phyloP scores from a whole-genome alignment of 352 stramenopile genomes.

The Achlya hypogyna region DNA sequence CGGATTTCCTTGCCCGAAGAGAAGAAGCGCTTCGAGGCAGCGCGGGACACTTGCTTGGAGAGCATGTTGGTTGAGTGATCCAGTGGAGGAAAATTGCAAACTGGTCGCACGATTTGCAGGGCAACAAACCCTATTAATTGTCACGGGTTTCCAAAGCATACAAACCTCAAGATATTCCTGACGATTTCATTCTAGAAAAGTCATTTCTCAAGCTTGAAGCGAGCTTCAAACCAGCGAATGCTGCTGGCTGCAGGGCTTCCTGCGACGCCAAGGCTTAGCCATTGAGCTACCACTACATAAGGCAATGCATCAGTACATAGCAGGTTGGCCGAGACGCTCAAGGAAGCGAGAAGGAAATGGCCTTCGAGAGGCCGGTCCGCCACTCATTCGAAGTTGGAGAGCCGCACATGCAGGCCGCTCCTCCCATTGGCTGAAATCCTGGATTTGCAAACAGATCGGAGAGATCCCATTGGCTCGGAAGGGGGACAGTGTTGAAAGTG shows the following conservation, averaged over 20 bases:
- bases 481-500: background rate
- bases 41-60: constrained; percentile 23
- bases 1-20: constrained; percentile 97
- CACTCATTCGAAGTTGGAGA: background rate
- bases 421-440: background rate
- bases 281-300: too few species aligned
- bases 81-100: constrained; percentile 20
- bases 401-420: background rate
- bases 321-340: background rate
- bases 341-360: background rate
- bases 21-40: constrained; percentile 54
- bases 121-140: constrained; percentile 2
- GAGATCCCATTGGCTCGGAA: background rate
- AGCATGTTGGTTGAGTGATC: constrained; percentile 16
- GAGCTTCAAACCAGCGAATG: too few species aligned
- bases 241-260: too few species aligned
- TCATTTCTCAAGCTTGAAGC: too few species aligned
- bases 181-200: constrained; percentile 24
- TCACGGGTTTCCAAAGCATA: constrained; percentile 5
- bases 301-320: too few species aligned
- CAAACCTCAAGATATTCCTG: constrained; percentile 19
- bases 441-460: background rate
- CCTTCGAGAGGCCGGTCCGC: background rate
- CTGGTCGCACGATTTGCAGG: background rate
- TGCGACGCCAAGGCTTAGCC: too few species aligned